Evolutionary conservation across 1,284 basidiomycete species (phyloP), one percentile per base, ranked within the genome.

Genomic region (Salmacisia buchloeana): DNA sequence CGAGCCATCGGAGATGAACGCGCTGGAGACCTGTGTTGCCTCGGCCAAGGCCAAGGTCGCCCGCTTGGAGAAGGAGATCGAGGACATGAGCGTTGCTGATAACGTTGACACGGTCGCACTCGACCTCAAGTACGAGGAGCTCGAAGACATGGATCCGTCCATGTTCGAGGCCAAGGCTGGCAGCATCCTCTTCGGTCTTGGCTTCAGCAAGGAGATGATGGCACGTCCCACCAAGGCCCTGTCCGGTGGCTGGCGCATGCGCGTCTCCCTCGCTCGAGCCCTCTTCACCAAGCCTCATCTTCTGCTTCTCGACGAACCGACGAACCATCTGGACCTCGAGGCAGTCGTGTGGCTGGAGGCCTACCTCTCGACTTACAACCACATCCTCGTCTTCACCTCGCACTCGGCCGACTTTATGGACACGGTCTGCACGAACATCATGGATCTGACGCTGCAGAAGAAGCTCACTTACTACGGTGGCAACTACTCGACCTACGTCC

Each of bases 371-470:
- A 97, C 92, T 57, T 98, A 97, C 84, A 97, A 96, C 84, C 93
- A 97, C 81, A 97, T 97, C 80, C 86, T 98, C 71, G 90, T 97
- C 77, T 61, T 74, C 67, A 94, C 92, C 34, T 92, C 90, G 63
- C 94, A 97, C 84, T 97, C 94, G 57, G 90, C 92, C 81, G 94
- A 97, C 83, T 97, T 97, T 84, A 94, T 97, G 92, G 94, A 97
- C 83, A 88, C 85, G 59, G 76, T 80, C 62, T 79, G 80, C 74
- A 97, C 93, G 75, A 94, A 97, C 83, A 90, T 97, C 83, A 94
- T 97, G 89, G 94, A 97, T 80, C 83, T 98, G 60, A 97, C 92
- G 62, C 81, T 83, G 67, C 89, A 90, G 83, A 92, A 92, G 83
- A 90, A 92, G 82, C 75, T 81, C 70, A 64, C 79, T 58, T 96